Percentiles rank a stretch among this genome's conserved stretches.
Conservation (phyloP, 1,284 basidiomycete genomes). For the Marasmius fiardii region DNA sequence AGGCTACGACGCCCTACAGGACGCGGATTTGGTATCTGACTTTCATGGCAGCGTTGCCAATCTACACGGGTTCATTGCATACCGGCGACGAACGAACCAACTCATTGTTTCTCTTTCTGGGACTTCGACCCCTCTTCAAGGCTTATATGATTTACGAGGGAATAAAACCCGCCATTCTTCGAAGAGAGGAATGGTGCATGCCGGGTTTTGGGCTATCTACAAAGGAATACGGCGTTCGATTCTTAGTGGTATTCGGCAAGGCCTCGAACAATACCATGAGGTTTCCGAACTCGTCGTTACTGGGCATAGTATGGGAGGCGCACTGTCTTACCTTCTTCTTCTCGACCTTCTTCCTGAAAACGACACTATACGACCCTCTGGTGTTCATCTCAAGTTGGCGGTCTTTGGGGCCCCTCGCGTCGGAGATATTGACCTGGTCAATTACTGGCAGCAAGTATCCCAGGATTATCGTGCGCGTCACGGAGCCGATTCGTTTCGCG, state of each 20-base stretch:
- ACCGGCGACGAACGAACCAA: constrained; percentile 37
- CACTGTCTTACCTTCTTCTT: constrained; percentile 42
- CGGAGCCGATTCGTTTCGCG: constrained; percentile 35
- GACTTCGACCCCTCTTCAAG: constrained; percentile 37
- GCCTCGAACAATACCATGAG: constrained; percentile 23
- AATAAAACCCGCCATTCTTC: constrained; percentile 35
- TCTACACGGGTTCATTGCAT: constrained; percentile 40
- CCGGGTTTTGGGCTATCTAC: constrained; percentile 52
- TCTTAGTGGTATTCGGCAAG: constrained; percentile 28
- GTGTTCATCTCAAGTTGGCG: constrained; percentile 34
- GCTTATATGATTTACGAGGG: constrained; percentile 39
- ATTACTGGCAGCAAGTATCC: constrained; percentile 37
- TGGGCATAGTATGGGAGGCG: constrained; percentile 51
- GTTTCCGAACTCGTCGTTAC: constrained; percentile 44
- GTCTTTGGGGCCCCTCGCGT: constrained; percentile 48
- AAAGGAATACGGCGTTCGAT: constrained; percentile 33
- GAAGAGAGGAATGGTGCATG: constrained; percentile 37
- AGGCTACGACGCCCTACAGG: constrained; percentile 37
- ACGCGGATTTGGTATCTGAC: constrained; percentile 28
- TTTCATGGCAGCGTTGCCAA: constrained; percentile 37
- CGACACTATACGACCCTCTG: constrained; percentile 18
- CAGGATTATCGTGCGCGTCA: constrained; percentile 28
- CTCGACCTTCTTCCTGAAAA: constrained; percentile 39
- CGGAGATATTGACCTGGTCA: constrained; percentile 39
- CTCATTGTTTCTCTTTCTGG: constrained; percentile 47